Conservation (phyloP, 306 rosid species). For the Cucumis hystrix region DNA sequence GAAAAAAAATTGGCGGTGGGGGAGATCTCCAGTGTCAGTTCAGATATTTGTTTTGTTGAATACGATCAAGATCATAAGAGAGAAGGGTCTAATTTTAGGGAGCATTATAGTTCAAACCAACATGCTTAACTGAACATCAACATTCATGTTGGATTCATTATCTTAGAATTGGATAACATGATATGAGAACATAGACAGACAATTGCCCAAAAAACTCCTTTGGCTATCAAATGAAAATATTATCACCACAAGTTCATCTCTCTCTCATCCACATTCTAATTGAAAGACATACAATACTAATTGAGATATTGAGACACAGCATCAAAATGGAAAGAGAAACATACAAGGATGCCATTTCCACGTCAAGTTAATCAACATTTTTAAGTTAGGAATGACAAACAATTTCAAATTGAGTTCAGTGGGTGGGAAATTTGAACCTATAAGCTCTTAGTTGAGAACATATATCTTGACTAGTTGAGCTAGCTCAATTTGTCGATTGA, state of each 20-base stretch:
- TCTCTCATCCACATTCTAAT: background rate
- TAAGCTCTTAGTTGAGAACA: too few species aligned
- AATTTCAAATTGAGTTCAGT: too few species aligned
- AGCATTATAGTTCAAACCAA: background rate
- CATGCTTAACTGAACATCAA: background rate
- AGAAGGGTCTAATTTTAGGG: background rate
- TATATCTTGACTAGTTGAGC: too few species aligned
- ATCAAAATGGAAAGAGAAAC: background rate
- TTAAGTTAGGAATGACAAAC: background rate
- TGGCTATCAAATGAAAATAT: background rate
- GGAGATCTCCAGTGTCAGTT: conserved; percentile 7
- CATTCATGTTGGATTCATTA: background rate
- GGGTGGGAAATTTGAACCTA: too few species aligned
- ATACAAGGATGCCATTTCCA: background rate
- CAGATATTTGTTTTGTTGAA: background rate
- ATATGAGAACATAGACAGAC: background rate
- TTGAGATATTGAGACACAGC: background rate
- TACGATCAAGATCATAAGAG: background rate
- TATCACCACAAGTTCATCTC: background rate
- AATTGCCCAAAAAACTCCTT: background rate
- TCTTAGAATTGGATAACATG: background rate
- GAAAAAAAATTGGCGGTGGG: background rate
- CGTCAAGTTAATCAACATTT: background rate
- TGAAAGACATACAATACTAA: background rate
- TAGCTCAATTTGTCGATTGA: too few species aligned